Percentiles rank a stretch among this genome's conserved stretches.
phyloP scores from a whole-genome alignment of 805 yeast species.

The Saccharomycopsis oosterbeekiorum region DNA sequence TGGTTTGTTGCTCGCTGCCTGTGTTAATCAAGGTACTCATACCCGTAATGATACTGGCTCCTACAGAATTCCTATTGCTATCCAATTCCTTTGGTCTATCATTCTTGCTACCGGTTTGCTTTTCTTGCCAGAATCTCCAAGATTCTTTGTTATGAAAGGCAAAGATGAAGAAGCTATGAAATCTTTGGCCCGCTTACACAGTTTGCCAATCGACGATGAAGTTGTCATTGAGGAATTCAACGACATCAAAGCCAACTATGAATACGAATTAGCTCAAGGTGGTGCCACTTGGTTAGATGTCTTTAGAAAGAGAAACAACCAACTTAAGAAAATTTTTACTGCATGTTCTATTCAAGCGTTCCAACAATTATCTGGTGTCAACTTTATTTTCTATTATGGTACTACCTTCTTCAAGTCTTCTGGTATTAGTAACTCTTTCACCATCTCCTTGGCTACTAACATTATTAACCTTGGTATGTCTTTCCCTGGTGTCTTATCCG shows the following conservation, averaged over 20 bases:
- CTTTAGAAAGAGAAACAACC: slow-evolving; percentile 28
- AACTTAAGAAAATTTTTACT: slow-evolving; percentile 34
- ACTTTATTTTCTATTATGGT: slow-evolving; percentile 64
- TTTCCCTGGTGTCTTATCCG: slow-evolving; percentile 41
- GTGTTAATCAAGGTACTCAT: slow-evolving; percentile 48
- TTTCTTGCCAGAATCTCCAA: slow-evolving; percentile 59
- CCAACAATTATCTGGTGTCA: slow-evolving; percentile 67
- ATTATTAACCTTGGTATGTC: slow-evolving; percentile 41
- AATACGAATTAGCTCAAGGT: slow-evolving; percentile 45
- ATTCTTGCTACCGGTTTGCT: slow-evolving; percentile 42
- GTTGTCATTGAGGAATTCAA: slow-evolving; percentile 35
- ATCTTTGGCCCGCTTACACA: slow-evolving; percentile 52
- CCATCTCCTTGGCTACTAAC: slow-evolving; percentile 33
- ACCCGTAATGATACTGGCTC: slow-evolving; percentile 36
- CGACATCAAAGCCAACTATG: slow-evolving; percentile 40
- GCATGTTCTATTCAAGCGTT: slow-evolving; percentile 38
- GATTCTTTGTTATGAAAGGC: slow-evolving; percentile 53
- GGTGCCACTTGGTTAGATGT: slow-evolving; percentile 39
- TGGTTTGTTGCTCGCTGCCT: slow-evolving; percentile 61
- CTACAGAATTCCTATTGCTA: slow-evolving; percentile 62
- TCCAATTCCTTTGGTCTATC: slow-evolving; percentile 51
- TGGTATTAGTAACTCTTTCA: slow-evolving; percentile 40
- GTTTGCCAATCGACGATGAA: slow-evolving; percentile 36
- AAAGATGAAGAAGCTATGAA: slow-evolving; percentile 40
- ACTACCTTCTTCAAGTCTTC: slow-evolving; percentile 48